Evolutionary conservation across 371 early-diverging fungal species (phyloP).

Genomic region (Mucor irregularis): DNA sequence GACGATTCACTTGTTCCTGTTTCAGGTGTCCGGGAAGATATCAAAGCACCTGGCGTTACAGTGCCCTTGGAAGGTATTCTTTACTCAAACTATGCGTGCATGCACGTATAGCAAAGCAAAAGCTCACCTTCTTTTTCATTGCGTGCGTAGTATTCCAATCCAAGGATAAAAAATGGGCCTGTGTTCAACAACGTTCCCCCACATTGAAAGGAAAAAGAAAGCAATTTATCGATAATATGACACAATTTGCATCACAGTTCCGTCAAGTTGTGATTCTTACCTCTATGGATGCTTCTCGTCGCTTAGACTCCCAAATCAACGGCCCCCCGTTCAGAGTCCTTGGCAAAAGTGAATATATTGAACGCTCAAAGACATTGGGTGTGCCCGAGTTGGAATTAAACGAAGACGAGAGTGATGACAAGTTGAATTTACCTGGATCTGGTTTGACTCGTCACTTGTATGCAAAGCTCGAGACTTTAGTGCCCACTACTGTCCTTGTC

Average conservation of each 20-base stretch:
- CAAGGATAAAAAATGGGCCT: constrained; percentile 52
- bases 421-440: constrained; percentile 52
- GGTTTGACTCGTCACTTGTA: constrained; percentile 55
- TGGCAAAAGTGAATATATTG: constrained; percentile 8
- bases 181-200: constrained; percentile 63
- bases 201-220: constrained; percentile 33
- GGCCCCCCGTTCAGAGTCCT: constrained; percentile 35
- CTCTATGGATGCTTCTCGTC: constrained; percentile 69
- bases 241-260: constrained; percentile 59
- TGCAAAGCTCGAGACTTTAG: constrained; percentile 10
- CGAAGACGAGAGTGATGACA: neutral
- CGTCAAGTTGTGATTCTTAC: constrained; percentile 60
- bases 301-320: constrained; percentile 65
- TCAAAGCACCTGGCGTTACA: constrained; percentile 26
- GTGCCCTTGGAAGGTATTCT: constrained; percentile 51
- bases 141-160: constrained; percentile 62
- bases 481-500: constrained; percentile 52
- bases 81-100: neutral
- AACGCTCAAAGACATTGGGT: constrained; percentile 17
- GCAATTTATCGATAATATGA: constrained; percentile 45
- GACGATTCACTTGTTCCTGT: constrained; percentile 61
- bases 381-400: constrained; percentile 37
- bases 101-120: neutral
- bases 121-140: neutral
- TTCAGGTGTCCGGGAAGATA: constrained; percentile 37